phyloP scores from a whole-genome alignment of 257 asterid genomes.

The Lycium ferocissimum region DNA sequence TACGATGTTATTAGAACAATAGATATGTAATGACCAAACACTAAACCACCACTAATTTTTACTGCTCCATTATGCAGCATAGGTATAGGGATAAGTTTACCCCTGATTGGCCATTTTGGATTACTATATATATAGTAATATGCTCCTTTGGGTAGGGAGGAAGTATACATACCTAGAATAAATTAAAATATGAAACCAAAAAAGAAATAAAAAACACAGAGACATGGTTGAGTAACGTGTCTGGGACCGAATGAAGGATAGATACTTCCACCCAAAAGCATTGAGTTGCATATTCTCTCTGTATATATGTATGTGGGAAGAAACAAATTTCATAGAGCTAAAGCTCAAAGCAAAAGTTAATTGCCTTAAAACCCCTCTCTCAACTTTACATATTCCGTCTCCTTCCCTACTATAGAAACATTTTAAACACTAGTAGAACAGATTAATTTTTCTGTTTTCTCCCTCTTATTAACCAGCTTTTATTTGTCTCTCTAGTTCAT shows the following conservation, averaged over 20 bases:
- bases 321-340: neutral
- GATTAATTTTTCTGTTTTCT: no score
- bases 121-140: neutral
- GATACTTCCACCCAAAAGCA: neutral
- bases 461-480: neutral
- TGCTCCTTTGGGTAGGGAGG: neutral
- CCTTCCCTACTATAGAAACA: no score
- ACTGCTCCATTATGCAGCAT: neutral
- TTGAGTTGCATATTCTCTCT: neutral
- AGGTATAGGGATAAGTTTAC: neutral
- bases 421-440: no score
- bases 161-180: neutral
- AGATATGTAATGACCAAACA: neutral
- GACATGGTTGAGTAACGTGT: conserved; percentile 11
- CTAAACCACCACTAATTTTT: neutral
- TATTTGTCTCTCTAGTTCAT: neutral
- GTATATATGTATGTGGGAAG: neutral
- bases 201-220: neutral
- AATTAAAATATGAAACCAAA: neutral
- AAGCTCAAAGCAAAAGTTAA: no score
- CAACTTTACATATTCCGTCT: no score
- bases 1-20: neutral
- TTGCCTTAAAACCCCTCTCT: no score
- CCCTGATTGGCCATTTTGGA: neutral
- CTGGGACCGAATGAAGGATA: neutral